Percentiles rank a stretch among this genome's conserved stretches.
Evolutionary conservation across 2,329 filamentous ascomycete species (phyloP).

Genomic region (Exophiala sp.): DNA sequence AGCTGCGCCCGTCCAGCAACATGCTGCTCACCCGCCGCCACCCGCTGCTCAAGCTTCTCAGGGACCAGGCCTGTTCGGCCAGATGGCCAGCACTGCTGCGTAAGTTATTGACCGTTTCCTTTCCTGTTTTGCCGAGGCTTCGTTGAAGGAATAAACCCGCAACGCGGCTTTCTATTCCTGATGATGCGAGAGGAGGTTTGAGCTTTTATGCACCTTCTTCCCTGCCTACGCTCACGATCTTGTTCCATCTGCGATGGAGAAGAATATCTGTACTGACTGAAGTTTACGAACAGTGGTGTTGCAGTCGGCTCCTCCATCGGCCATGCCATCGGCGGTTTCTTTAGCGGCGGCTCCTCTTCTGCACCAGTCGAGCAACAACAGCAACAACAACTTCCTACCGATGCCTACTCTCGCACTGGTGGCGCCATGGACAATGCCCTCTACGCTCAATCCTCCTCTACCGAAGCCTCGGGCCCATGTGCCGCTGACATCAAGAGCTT

Average conservation of each 20-base stretch:
- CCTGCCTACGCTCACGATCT: too few relatives aligned
- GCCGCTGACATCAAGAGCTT: slow-evolving; percentile 74
- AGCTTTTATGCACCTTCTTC: too few relatives aligned
- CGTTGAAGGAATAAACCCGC: too few relatives aligned
- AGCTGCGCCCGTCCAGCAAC: slow-evolving; percentile 44
- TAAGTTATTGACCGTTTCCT: slow-evolving; percentile 49
- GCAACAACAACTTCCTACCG: slow-evolving; percentile 27
- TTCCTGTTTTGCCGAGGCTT: slow-evolving; percentile 3
- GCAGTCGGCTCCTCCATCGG: slow-evolving; percentile 93
- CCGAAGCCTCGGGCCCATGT: slow-evolving; percentile 58
- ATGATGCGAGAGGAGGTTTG: too few relatives aligned
- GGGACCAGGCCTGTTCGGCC: slow-evolving; percentile 81
- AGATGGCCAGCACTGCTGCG: slow-evolving; percentile 98
- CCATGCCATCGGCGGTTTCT: slow-evolving; percentile 86
- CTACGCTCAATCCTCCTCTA: slow-evolving; percentile 35
- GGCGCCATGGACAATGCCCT: slow-evolving; percentile 43
- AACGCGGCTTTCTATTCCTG: too few relatives aligned
- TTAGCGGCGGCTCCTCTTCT: slow-evolving; percentile 63
- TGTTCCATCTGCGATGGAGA: too few relatives aligned
- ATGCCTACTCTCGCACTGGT: not conserved
- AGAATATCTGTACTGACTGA: slow-evolving; percentile 2
- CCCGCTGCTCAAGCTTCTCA: slow-evolving; percentile 45
- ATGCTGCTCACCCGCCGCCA: slow-evolving; percentile 34
- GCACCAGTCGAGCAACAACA: slow-evolving; percentile 48
- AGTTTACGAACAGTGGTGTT: slow-evolving; percentile 65